These are phyloP conservation scores for Drosera capensis DNA, from an alignment of 148 eudicot species.

Conservation along the genomic window DNA sequence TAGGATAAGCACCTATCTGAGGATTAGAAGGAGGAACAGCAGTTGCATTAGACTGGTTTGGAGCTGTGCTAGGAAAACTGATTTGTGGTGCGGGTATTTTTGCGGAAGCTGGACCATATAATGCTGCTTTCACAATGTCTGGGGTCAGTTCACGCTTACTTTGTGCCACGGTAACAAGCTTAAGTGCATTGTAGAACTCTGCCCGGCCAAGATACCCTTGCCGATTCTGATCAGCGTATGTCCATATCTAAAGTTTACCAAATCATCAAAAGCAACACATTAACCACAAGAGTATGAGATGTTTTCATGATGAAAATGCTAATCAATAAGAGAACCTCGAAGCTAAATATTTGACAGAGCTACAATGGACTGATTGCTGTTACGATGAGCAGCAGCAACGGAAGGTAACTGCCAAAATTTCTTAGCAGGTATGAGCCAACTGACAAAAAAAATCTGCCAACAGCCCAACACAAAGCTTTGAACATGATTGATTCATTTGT, in stretches of 20 bases:
- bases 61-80: constrained; percentile 28
- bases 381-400: too few species aligned
- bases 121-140: constrained; percentile 76
- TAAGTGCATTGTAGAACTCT: constrained; percentile 87
- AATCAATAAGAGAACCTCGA: neutral
- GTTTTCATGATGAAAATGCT: neutral
- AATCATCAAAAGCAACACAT: neutral
- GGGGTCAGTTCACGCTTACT: constrained; percentile 74
- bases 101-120: constrained; percentile 79
- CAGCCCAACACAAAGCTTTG: neutral
- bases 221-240: constrained; percentile 66
- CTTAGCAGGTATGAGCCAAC: too few species aligned
- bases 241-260: constrained; percentile 70
- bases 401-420: too few species aligned
- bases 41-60: constrained; percentile 32
- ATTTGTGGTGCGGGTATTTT: constrained; percentile 92
- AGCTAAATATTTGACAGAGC: too few species aligned
- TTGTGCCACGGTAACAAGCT: constrained; percentile 95
- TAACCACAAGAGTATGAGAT: neutral
- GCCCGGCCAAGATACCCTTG: constrained; percentile 72
- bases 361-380: too few species aligned
- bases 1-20: constrained; percentile 17
- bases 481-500: neutral
- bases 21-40: constrained; percentile 14
- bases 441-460: too few species aligned